Base-by-base conservation (phyloP, 2,329 filamentous ascomycete genomes). In the Apiospora aurea region DNA sequence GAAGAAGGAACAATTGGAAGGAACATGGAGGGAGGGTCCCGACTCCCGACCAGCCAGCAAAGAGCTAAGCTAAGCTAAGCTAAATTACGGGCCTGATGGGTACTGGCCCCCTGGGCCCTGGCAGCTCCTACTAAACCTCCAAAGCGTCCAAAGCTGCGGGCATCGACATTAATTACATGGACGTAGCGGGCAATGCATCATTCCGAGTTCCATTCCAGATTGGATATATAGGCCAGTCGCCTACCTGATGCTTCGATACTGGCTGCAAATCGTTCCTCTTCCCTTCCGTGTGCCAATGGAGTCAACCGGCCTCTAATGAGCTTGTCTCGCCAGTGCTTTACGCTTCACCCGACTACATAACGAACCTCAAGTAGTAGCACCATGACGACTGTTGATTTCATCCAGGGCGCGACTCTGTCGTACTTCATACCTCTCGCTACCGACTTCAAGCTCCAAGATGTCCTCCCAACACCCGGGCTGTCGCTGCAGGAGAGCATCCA, bases 401-500 rank as follows among this genome's bases (percentile, higher is more conserved):
- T 89, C 67, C 88, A 91, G 72, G 83, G 86, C 73, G 89, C 90
- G 4, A 85, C 88, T 72, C 83, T 93, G 71, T 86, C 87, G 49
- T 91, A 91, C 75, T 83, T 92, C 64, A 83, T 93, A 69, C 91
- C 91, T 13, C 82, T 86, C 68, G 82, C 86, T 26, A 90, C 89
- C 71, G 78, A 88, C 49, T 83, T 91, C 71, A 81, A 87, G 53
- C 83, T 91, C 47, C 87, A 90, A 72, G 83, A 88, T 34, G 82
- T 82, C 1, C 85, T 91, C 71, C 82, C 81, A 70, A 80, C 83
- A 61, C 80, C 81, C 4, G 81, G 83, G 14, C 85, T 82, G n/a
- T 69, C 41, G 70, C 82, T 76, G 74, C 80, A 84, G 74, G 83
- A 83, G 75, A 82, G 85, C 73, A 85, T 92, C 57, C 86, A 89